Evolutionary conservation across 148 eudicot genomes (phyloP).

Genomic region (Polygonum maritimum): DNA sequence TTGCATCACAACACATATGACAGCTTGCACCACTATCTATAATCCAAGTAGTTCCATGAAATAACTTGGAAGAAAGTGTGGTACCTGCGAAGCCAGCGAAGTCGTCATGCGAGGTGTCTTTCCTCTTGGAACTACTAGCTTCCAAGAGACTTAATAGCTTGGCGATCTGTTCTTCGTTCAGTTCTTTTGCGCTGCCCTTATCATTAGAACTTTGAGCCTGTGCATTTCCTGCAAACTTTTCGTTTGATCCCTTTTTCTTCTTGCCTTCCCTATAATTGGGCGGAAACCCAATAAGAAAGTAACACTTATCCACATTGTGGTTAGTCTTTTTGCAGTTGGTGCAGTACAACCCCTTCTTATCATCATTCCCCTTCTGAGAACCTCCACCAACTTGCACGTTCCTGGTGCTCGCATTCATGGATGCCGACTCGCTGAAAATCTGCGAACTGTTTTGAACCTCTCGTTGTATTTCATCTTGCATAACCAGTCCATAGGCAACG

Average conservation of each 20-base stretch:
- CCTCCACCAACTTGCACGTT: not conserved
- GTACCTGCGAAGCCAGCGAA: no score
- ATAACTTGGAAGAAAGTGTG: no score
- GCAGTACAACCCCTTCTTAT: not conserved
- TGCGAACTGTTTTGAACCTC: not conserved
- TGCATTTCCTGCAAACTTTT: not conserved
- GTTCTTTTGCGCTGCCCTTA: not conserved
- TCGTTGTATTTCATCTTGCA: not conserved
- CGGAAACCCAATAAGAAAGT: not conserved
- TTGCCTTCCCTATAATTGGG: not conserved
- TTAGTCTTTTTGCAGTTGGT: not conserved
- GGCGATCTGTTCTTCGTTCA: no score
- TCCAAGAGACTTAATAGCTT: no score
- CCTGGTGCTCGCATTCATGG: not conserved
- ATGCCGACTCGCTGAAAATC: not conserved
- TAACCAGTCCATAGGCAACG: not conserved
- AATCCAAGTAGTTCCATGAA: no score
- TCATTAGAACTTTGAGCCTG: not conserved
- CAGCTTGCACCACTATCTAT: no score
- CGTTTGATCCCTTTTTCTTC: not conserved
- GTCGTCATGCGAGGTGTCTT: no score
- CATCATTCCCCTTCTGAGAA: not conserved
- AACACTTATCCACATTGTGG: not conserved
- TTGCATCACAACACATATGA: no score
- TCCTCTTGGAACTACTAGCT: no score